Conservation (phyloP, 225 moss, liverwort and hornwort species). For the Asterella californica region DNA sequence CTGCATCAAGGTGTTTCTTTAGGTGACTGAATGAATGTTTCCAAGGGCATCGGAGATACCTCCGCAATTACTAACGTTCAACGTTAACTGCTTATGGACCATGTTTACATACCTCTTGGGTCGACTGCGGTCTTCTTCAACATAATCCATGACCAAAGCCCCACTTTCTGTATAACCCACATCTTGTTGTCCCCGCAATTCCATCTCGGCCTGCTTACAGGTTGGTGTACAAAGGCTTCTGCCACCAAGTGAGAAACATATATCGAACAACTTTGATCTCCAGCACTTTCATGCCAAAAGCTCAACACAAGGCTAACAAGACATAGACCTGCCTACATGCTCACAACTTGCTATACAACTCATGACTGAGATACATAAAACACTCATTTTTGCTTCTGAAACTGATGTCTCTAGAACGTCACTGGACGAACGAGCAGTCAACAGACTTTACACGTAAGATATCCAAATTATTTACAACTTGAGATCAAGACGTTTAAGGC, state of each 20-base stretch:
- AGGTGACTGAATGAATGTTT: slow-evolving; percentile 15
- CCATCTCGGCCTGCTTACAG: slow-evolving; percentile 95
- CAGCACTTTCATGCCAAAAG: slow-evolving; percentile 19
- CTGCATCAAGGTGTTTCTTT: slow-evolving; percentile 22
- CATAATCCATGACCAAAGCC: slow-evolving; percentile 94
- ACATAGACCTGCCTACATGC: neutral
- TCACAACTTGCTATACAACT: neutral
- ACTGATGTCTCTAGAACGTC: neutral
- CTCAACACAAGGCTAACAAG: neutral
- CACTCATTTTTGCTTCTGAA: neutral
- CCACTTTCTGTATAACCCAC: slow-evolving; percentile 79
- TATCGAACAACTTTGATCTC: slow-evolving; percentile 56
- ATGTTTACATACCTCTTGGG: slow-evolving; percentile 63
- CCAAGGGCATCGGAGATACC: slow-evolving; percentile 10
- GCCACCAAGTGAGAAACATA: slow-evolving; percentile 60
- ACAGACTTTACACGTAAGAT: neutral
- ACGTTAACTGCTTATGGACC: slow-evolving; percentile 7
- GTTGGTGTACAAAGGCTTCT: slow-evolving; percentile 73
- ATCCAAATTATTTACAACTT: neutral
- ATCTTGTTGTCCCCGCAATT: slow-evolving; percentile 95
- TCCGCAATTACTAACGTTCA: slow-evolving; percentile 7
- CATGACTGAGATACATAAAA: neutral
- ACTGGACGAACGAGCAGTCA: neutral
- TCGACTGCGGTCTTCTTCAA: slow-evolving; percentile 92
- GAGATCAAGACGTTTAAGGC: neutral